Base-by-base conservation (phyloP, 176 grass and related monocot species). In the Oryza rufipogon region DNA sequence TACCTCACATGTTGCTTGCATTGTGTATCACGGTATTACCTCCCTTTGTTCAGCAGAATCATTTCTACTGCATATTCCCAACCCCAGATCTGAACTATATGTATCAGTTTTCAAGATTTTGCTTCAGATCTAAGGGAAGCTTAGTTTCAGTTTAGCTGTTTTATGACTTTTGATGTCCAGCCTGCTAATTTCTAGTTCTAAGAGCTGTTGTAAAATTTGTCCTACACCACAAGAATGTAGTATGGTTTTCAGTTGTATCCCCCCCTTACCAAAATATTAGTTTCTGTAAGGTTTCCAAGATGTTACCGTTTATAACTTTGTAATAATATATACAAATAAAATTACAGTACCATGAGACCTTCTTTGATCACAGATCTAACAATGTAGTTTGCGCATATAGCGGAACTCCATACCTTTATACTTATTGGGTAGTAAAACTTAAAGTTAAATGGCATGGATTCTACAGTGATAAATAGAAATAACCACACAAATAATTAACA, bases 21-120 rank as follows among this genome's bases (percentile, higher is more conserved):
- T 52, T 77, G 56, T 41, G 72, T 61, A 52, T 83, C 47, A 84
- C 67, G 26, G 68, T 61, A 78, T 28, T 48, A 39, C 28, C 26
- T 63, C 34, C 41, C 16, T 22, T 71, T 71, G 10, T 17, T 36
- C 32, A 82, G 4, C n/a, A n/a, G 17, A 52, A 68, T 4, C 44
- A 42, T 42, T 81, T 81, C 48, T 71, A 70, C 39, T 60, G 48
- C n/a, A 71, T 6, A n/a, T 4, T 76, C 26, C 49, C 73, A 76
- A 30, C 66, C 52, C 64, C 58, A 73, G 80, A 78, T 67, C 66
- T 88, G 73, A 77, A 64, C 42, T 82, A 34, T 42, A 76, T 52
- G 30, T 20, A 39, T 58, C 44, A 73, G 4, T 39, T 22, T 22
- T 72, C 73, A 67, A 30, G 66, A 41, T 83, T 44, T 81, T 73